Evolutionary conservation across 345 rosid species (phyloP).

Genomic region (Eucalyptus cloeziana): DNA sequence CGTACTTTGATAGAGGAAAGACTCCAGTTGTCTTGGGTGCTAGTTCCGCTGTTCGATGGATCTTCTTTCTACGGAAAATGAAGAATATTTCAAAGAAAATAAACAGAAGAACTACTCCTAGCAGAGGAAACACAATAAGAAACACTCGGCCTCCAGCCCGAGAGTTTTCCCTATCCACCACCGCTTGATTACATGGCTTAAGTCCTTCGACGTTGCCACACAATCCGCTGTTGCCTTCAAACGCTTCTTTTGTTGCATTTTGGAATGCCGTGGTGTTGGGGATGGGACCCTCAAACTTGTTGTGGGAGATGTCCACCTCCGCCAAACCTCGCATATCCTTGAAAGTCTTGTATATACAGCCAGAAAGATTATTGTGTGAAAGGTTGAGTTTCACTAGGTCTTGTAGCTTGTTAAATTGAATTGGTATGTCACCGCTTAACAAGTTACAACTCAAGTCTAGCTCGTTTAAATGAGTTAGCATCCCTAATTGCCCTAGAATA

Average conservation of each 20-base stretch:
- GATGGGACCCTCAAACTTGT: constrained; percentile 17
- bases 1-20: not conserved
- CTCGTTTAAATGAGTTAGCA: not conserved
- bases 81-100: not conserved
- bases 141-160: not conserved
- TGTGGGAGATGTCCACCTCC: constrained; percentile 12
- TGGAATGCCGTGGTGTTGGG: constrained; percentile 14
- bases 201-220: constrained; percentile 7
- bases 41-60: not conserved
- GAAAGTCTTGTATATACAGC: constrained; percentile 1
- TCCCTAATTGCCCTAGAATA: constrained; percentile 3
- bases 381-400: constrained; percentile 5
- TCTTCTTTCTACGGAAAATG: not conserved
- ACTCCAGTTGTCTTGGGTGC: not conserved
- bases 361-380: constrained; percentile 16
- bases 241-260: not conserved
- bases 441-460: not conserved
- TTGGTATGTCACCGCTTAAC: constrained; percentile 13
- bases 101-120: not conserved
- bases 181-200: not conserved
- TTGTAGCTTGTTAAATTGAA: not conserved
- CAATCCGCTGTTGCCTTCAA: constrained; percentile 1
- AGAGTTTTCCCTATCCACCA: not conserved
- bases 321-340: not conserved
- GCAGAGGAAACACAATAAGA: not conserved